Evolutionary conservation across 73 alveolate genomes (phyloP).

Genomic region (Tetrahymena borealis): DNA sequence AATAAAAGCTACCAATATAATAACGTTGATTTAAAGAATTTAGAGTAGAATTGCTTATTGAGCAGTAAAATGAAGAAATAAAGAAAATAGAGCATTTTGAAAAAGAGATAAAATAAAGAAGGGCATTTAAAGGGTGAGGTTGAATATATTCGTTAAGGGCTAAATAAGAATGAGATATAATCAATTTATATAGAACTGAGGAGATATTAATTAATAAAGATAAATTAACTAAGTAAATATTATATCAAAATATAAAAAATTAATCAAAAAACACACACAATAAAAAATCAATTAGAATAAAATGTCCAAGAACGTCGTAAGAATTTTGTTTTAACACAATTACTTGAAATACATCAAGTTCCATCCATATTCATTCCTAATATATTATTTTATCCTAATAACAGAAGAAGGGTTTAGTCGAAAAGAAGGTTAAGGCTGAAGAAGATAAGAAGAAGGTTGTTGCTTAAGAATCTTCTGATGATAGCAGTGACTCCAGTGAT

Average conservation of each 20-base stretch:
- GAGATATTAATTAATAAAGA: not conserved
- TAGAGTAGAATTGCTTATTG: no score
- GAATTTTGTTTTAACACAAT: not conserved
- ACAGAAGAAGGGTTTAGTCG: not conserved
- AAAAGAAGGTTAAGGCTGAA: not conserved
- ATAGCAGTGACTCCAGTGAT: not conserved
- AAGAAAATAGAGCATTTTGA: not conserved
- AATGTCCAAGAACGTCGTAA: not conserved
- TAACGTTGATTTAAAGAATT: no score
- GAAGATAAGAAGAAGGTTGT: not conserved
- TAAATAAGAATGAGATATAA: not conserved
- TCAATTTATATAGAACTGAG: not conserved
- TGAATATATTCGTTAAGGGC: conserved; percentile 1
- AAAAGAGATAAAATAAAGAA: not conserved
- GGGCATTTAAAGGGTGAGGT: not conserved
- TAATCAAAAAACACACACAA: not conserved
- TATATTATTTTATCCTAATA: not conserved
- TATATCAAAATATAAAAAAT: not conserved
- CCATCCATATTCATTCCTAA: not conserved
- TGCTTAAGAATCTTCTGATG: not conserved
- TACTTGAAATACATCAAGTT: not conserved
- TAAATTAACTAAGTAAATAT: not conserved
- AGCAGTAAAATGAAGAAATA: not conserved
- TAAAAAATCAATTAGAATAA: not conserved
- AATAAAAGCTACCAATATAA: no score